Percentiles rank a stretch among this genome's conserved stretches.
phyloP scores from a whole-genome alignment of 2,329 filamentous ascomycete species.

The Talaromyces pinophilus region DNA sequence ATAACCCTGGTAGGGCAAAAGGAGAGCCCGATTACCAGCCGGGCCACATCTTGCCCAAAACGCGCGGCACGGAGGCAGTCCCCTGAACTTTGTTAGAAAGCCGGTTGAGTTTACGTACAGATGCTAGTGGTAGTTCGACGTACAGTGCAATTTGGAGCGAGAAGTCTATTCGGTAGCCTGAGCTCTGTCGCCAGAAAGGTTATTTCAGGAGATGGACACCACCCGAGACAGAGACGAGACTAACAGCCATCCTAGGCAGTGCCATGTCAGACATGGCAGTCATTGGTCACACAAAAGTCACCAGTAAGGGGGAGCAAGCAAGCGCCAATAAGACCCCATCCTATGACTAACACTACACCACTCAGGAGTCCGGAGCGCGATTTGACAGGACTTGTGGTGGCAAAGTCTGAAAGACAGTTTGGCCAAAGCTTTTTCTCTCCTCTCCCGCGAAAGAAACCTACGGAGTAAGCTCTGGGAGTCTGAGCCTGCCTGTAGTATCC shows the following conservation, averaged over 20 bases:
- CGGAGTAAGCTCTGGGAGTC: not conserved
- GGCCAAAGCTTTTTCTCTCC: not conserved
- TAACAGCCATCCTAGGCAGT: not conserved
- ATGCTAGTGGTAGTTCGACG: not conserved
- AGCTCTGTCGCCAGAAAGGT: not conserved
- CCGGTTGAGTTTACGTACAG: not conserved
- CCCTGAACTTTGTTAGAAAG: not conserved
- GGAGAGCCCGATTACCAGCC: not conserved
- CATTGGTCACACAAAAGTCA: constrained; percentile 2
- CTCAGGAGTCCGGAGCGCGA: not conserved
- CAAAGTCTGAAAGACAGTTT: not conserved
- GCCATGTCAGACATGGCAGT: not conserved
- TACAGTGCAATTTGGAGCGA: not conserved
- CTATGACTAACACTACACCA: not conserved
- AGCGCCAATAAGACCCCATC: constrained; percentile 7
- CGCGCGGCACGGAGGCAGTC: not conserved
- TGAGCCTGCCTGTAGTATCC: not conserved
- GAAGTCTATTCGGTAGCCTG: not conserved
- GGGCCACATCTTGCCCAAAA: not conserved
- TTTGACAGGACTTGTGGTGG: not conserved
- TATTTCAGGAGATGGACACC: not conserved
- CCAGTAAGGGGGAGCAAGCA: not conserved
- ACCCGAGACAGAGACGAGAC: not conserved
- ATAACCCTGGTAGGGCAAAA: not conserved
- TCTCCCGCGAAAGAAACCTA: not conserved